A percentile compares a stretch with the other conserved stretches of the same genome.
Evolutionary conservation across 345 rosid species (phyloP).

Genomic region (Nephelium lappaceum): DNA sequence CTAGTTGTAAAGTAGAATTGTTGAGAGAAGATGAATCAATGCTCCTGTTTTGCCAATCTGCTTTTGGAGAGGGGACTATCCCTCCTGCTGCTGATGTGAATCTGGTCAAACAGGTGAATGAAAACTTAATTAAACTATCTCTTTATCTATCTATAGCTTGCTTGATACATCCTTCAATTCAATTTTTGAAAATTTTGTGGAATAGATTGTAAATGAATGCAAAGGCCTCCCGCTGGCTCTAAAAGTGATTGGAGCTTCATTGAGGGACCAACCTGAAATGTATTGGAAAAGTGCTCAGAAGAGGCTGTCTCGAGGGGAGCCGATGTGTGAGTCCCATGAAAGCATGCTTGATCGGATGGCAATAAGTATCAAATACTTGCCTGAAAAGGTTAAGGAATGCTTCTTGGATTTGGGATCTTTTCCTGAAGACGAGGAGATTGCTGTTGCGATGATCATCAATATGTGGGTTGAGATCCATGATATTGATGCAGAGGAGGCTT

Average conservation of each 20-base stretch:
- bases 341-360: slow-evolving; percentile 76
- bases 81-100: slow-evolving; percentile 53
- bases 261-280: slow-evolving; percentile 58
- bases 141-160: background rate
- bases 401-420: slow-evolving; percentile 95
- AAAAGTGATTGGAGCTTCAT: slow-evolving; percentile 87
- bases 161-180: background rate
- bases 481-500: slow-evolving; percentile 62
- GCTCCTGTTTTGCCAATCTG: slow-evolving; percentile 69
- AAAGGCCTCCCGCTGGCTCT: slow-evolving; percentile 96
- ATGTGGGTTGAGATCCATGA: slow-evolving; percentile 85
- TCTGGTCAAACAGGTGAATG: slow-evolving; percentile 69
- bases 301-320: slow-evolving; percentile 70
- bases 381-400: slow-evolving; percentile 57
- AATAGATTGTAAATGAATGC: slow-evolving; percentile 76
- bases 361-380: slow-evolving; percentile 60
- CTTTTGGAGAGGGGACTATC: slow-evolving; percentile 64
- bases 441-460: slow-evolving; percentile 79
- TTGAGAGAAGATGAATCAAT: slow-evolving; percentile 65
- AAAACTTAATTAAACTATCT: background rate
- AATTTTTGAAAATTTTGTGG: slow-evolving; percentile 4
- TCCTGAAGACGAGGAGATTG: slow-evolving; percentile 92
- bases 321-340: slow-evolving; percentile 74
- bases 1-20: slow-evolving; percentile 60
- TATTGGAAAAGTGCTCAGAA: slow-evolving; percentile 71